Evolutionary conservation across 2,329 filamentous ascomycete genomes (phyloP).

Genomic region (Colletotrichum orbiculare): DNA sequence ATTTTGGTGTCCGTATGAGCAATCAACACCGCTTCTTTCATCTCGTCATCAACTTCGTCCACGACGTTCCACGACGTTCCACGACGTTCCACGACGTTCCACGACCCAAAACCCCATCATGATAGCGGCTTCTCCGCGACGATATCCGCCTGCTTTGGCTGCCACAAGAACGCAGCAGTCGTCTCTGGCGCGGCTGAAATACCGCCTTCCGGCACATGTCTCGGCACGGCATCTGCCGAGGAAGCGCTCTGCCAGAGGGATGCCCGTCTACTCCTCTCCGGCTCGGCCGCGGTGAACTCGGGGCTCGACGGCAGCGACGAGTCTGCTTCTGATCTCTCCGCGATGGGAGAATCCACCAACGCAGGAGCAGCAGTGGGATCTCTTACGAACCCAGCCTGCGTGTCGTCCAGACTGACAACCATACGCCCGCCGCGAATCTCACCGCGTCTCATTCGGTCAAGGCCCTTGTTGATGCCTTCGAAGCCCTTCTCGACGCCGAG

Average conservation of each 20-base stretch:
- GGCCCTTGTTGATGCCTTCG: constrained; percentile 72
- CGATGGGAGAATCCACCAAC: constrained; percentile 18
- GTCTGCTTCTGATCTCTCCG: neutral
- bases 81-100: neutral
- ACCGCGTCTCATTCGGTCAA: constrained; percentile 74
- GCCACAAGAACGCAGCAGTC: constrained; percentile 17
- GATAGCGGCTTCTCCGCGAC: neutral
- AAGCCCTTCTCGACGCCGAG: constrained; percentile 72
- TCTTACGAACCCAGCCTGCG: neutral
- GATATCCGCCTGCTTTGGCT: constrained; percentile 16
- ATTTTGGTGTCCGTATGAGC: constrained; percentile 3
- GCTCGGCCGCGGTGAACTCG: constrained; percentile 26
- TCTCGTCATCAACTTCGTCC: neutral
- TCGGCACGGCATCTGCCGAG: constrained; percentile 15
- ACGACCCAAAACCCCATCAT: neutral
- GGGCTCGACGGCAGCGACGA: constrained; percentile 25
- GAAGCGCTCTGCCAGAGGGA: constrained; percentile 21
- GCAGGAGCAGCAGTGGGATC: constrained; percentile 16
- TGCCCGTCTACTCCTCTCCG: constrained; percentile 20
- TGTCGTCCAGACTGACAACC: constrained; percentile 58
- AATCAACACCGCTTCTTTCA: constrained; percentile 1
- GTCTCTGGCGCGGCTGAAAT: neutral
- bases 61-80: neutral
- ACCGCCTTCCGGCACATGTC: constrained; percentile 18
- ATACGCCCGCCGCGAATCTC: constrained; percentile 76